These are phyloP conservation scores for Chlorella sp. DNA, from an alignment of 139 green algal genomes.

Conservation along the genomic window DNA sequence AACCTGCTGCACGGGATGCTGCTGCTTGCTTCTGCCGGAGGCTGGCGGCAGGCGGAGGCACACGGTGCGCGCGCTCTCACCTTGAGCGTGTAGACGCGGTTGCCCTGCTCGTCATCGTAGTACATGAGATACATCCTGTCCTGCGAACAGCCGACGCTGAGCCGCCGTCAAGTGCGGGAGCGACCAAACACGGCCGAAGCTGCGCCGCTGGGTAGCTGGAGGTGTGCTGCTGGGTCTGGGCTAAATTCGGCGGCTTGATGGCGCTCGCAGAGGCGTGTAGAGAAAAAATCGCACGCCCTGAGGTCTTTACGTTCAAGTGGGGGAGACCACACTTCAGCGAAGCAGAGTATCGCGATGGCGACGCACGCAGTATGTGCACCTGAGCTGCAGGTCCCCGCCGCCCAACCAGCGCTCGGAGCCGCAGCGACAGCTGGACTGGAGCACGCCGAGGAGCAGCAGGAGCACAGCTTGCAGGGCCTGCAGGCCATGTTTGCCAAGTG, in stretches of 20 bases:
- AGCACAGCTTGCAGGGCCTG: not conserved
- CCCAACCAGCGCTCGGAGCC: not conserved
- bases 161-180: not conserved
- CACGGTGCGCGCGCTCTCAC: conserved; percentile 29
- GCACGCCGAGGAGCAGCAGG: not conserved
- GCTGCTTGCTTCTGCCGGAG: not conserved
- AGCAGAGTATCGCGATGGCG: no score
- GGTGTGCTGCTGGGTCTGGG: not conserved
- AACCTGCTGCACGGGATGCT: not conserved
- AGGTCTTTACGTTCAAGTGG: no score
- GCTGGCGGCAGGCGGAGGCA: not conserved
- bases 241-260: not conserved
- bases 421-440: not conserved
- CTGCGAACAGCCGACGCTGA: not conserved
- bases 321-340: no score
- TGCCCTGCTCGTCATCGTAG: conserved; percentile 80
- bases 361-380: no score
- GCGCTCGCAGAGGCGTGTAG: not conserved
- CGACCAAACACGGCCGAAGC: no score
- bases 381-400: not conserved
- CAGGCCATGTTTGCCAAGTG: conserved; percentile 12
- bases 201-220: no score
- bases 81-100: conserved; percentile 92
- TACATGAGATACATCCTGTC: conserved; percentile 96
- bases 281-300: no score